These are phyloP conservation scores for Penicillium thymicola DNA, from an alignment of 2,329 filamentous ascomycete genomes.

Conservation along the genomic window DNA sequence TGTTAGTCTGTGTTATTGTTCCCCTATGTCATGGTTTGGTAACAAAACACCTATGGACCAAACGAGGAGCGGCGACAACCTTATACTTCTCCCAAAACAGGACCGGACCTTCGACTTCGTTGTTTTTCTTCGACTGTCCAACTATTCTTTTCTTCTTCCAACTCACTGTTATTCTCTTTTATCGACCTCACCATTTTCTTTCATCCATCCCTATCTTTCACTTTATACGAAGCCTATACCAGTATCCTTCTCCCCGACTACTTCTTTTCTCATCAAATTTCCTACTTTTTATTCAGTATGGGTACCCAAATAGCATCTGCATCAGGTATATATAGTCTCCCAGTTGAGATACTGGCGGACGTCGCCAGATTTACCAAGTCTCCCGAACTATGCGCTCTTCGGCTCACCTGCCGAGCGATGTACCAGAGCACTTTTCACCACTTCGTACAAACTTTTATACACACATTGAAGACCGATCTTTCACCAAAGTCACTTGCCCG, in stretches of 20 bases:
- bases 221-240: background rate
- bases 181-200: background rate
- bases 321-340: background rate
- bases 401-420: background rate
- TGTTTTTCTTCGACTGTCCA: background rate
- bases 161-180: background rate
- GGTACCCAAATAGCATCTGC: background rate
- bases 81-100: background rate
- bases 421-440: background rate
- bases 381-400: background rate
- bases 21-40: background rate
- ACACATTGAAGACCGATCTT: background rate
- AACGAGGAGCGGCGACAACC: background rate
- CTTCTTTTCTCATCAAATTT: background rate
- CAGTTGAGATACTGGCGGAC: background rate
- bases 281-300: background rate
- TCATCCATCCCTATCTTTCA: background rate
- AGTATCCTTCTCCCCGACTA: background rate
- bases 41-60: background rate
- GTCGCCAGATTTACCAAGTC: background rate
- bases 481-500: background rate
- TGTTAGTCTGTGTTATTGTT: background rate
- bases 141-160: background rate
- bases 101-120: background rate
- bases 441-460: background rate